Conservation (phyloP, 2,329 filamentous ascomycete genomes). For the Neophaeococcomyces mojaviensis region DNA sequence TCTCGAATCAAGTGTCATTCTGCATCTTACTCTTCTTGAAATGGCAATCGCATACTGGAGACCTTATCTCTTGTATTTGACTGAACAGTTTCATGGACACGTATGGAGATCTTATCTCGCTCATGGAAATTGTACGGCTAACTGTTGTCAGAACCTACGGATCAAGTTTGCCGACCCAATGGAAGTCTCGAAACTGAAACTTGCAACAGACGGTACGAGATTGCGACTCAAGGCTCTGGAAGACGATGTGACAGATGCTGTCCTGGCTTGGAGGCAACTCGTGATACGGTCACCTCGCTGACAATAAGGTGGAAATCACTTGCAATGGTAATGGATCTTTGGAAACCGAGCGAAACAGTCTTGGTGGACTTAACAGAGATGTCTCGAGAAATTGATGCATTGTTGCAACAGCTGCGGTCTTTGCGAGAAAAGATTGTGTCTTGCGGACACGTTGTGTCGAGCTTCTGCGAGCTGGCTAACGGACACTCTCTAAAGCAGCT, state of each 20-base stretch:
- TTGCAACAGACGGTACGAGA: neutral
- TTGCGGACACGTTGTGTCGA: neutral
- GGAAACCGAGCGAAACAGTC: too few relatives aligned
- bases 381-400: neutral
- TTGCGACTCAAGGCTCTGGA: neutral
- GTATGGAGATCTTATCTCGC: constrained; percentile 5
- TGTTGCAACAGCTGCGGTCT: neutral
- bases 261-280: neutral
- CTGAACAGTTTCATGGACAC: constrained; percentile 8
- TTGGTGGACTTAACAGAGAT: neutral
- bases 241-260: neutral
- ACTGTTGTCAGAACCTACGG: neutral
- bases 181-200: neutral
- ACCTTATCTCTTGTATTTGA: constrained; percentile 11
- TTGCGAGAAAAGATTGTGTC: neutral
- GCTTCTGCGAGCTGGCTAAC: neutral
- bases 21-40: constrained; percentile 11
- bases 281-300: neutral
- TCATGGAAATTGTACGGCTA: neutral
- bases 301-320: neutral
- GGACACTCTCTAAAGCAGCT: neutral
- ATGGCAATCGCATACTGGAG: constrained; percentile 12
- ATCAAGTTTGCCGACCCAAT: constrained; percentile 1
- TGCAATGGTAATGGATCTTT: neutral
- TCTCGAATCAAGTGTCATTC: constrained; percentile 9